These are phyloP conservation scores for Ballota nigra DNA, from an alignment of 257 asterid genomes.

Conservation along the genomic window DNA sequence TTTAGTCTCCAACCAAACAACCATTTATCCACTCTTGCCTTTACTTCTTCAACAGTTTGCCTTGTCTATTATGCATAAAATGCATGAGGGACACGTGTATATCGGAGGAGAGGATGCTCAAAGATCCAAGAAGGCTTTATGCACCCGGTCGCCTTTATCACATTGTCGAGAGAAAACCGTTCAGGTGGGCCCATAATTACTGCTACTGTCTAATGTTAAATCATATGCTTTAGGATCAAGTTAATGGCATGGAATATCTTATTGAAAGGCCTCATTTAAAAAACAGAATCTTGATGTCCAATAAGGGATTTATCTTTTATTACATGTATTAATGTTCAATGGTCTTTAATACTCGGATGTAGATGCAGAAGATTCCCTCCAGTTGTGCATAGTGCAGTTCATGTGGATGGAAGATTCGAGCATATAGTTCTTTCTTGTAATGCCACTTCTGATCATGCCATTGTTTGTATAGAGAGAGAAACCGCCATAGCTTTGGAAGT, in stretches of 20 bases:
- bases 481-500: constrained; percentile 76
- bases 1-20: not conserved
- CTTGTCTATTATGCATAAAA: constrained; percentile 70
- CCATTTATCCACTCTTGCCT: not conserved
- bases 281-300: not conserved
- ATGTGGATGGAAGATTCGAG: too few relatives aligned
- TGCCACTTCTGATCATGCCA: too few relatives aligned
- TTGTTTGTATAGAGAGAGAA: too few relatives aligned
- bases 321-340: not conserved
- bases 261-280: not conserved
- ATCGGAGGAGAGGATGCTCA: constrained; percentile 75
- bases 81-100: constrained; percentile 88
- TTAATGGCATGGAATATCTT: not conserved
- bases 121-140: constrained; percentile 76
- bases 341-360: not conserved
- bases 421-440: too few relatives aligned
- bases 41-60: constrained; percentile 51
- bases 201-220: not conserved
- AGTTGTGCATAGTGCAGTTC: constrained; percentile 70
- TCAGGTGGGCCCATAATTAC: constrained; percentile 44
- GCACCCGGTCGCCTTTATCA: constrained; percentile 94
- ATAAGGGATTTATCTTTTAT: not conserved
- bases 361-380: constrained; percentile 82
- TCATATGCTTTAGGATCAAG: constrained; percentile 10
- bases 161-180: constrained; percentile 79